phyloP scores from a whole-genome alignment of 1,139 yeast genomes.

The Blastobotrys persicus region DNA sequence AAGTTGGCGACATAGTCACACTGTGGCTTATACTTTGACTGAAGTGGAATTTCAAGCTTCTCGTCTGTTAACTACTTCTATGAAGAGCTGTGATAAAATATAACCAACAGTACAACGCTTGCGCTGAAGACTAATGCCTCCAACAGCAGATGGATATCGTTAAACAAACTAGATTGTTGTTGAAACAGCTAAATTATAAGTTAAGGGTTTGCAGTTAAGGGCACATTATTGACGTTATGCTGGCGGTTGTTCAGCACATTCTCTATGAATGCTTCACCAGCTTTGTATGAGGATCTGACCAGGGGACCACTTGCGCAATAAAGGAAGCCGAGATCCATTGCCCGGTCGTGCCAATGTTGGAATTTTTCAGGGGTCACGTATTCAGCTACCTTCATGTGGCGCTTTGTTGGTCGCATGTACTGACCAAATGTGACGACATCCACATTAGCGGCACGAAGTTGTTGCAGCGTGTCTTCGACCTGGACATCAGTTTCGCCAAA shows the following conservation, averaged over 20 bases:
- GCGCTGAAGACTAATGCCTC: too few species aligned
- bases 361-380: constrained; percentile 94
- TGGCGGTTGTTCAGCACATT: constrained; percentile 78
- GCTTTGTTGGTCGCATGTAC: constrained; percentile 97
- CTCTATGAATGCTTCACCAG: constrained; percentile 97
- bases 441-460: constrained; percentile 71
- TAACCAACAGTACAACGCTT: too few species aligned
- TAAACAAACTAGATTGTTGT: not conserved
- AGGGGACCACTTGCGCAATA: constrained; percentile 98
- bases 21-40: too few species aligned
- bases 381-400: constrained; percentile 98
- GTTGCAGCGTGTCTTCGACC: constrained; percentile 66
- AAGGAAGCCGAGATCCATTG: constrained; percentile 86
- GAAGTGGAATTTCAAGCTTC: too few species aligned
- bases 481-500: constrained; percentile 96
- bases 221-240: constrained; percentile 12
- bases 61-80: too few species aligned
- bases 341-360: constrained; percentile 86
- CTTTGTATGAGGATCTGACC: constrained; percentile 94
- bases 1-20: too few species aligned
- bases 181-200: not conserved
- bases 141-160: too few species aligned
- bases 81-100: too few species aligned
- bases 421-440: constrained; percentile 99
- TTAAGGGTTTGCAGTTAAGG: not conserved